A percentile compares a stretch with the other conserved stretches of the same genome.
phyloP scores from a whole-genome alignment of 2,329 filamentous ascomycete species.

The Cercospora sp. region DNA sequence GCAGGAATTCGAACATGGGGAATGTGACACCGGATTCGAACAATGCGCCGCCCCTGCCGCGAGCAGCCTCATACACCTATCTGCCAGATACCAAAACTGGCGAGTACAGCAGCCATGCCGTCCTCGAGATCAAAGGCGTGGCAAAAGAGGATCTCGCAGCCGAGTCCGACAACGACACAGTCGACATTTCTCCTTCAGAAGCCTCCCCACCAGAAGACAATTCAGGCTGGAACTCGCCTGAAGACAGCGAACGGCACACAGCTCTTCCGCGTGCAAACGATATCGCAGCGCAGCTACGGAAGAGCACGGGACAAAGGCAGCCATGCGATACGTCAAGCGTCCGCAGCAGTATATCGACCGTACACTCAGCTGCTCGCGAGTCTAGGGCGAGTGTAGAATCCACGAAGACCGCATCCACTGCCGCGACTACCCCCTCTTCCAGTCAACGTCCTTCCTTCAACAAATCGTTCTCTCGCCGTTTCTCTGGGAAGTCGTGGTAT shows the following conservation, averaged over 20 bases:
- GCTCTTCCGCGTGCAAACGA: constrained; percentile 34
- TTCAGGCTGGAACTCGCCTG: constrained; percentile 48
- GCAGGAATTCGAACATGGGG: constrained; percentile 13
- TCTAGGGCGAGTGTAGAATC: constrained; percentile 30
- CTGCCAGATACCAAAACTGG: constrained; percentile 45
- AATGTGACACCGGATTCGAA: constrained; percentile 18
- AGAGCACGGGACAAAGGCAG: constrained; percentile 24
- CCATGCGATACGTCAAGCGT: constrained; percentile 22
- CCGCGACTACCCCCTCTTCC: constrained; percentile 27
- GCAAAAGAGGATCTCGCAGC: constrained; percentile 14
- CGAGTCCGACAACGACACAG: constrained; percentile 31
- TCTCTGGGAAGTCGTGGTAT: constrained; percentile 36
- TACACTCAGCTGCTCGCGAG: constrained; percentile 26
- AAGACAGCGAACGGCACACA: constrained; percentile 37
- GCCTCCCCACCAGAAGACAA: constrained; percentile 40
- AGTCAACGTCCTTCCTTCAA: constrained; percentile 25
- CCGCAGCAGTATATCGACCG: constrained; percentile 26
- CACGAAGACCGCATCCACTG: constrained; percentile 27
- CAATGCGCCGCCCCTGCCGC: constrained; percentile 43
- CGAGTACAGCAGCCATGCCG: constrained; percentile 29
- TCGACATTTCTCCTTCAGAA: constrained; percentile 36
- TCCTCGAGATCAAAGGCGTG: constrained; percentile 46
- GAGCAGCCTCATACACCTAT: constrained; percentile 60
- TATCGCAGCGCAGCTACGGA: constrained; percentile 36
- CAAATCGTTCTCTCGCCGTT: constrained; percentile 32